Percentiles rank a stretch among this genome's conserved stretches.
phyloP scores from a whole-genome alignment of 2,329 filamentous ascomycete genomes.

The Thermothelomyces thermophilus region DNA sequence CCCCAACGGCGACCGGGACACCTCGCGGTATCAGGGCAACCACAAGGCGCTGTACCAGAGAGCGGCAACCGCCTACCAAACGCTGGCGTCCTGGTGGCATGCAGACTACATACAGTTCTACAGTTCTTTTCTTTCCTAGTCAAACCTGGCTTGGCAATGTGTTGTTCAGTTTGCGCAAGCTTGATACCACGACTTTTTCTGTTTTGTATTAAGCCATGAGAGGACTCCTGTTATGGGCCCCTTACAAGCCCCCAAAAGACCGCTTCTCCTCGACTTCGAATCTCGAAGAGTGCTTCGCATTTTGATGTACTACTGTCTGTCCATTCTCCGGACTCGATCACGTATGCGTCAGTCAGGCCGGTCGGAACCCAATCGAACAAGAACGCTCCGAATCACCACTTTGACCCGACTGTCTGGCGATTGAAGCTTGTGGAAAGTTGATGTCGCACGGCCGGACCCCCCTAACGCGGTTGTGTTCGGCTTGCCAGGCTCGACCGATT shows the following conservation, averaged over 20 bases:
- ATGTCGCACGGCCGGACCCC: constrained; percentile 23
- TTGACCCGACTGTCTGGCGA: constrained; percentile 6
- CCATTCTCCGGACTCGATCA: constrained; percentile 48
- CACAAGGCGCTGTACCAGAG: constrained; percentile 6
- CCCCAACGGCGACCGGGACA: not conserved
- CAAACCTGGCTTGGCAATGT: not conserved
- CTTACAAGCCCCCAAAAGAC: constrained; percentile 39
- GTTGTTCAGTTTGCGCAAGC: not conserved
- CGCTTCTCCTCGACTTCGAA: constrained; percentile 33
- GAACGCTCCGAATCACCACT: constrained; percentile 42
- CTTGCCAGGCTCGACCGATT: constrained; percentile 42
- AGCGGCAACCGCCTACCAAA: constrained; percentile 4
- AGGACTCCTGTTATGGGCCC: not conserved
- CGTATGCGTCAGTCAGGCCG: constrained; percentile 44
- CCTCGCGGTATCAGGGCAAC: not conserved
- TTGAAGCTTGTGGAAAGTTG: constrained; percentile 3
- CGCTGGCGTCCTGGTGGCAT: constrained; percentile 10
- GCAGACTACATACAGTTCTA: constrained; percentile 15
- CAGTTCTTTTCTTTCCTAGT: constrained; percentile 14
- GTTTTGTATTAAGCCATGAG: not conserved
- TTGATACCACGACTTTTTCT: constrained; percentile 14
- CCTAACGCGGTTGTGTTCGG: constrained; percentile 22
- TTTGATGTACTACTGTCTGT: constrained; percentile 33
- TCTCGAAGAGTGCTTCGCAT: constrained; percentile 34
- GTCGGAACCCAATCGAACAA: constrained; percentile 56